Evolutionary conservation across 2,329 filamentous ascomycete genomes (phyloP), one percentile per base, ranked within the genome.

Genomic region (Raffaelea deltoideospora): DNA sequence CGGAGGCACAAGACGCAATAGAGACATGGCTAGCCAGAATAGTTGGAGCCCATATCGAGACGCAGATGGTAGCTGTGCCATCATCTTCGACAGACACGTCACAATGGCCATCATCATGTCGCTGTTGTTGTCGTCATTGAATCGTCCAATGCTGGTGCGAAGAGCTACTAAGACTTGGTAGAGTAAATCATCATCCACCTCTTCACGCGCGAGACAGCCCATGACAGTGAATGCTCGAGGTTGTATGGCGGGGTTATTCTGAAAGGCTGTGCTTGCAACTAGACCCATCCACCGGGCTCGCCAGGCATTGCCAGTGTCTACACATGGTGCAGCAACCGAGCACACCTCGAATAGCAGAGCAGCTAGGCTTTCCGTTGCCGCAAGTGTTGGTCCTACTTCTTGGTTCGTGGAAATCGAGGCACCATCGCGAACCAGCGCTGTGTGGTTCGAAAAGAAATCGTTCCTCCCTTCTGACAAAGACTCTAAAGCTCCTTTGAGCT

Each of bases 251-350:
- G 76, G 76, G 48, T 81, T 81, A 49, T 76, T 79, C 49, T 81
- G 76, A 50, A 81, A 81, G 0, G 76, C 76, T 10, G 76, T 81
- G 49, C 76, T 81, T 14, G 76, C 75, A 28, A 81, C 75, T 18
- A 81, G 58, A 47, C 75, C 79, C 76, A 81, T 80, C 76, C 76
- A 81, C 17, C 76, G 67, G 17, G 76, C 76, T 20, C 76, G 68
- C 76, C 76, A 81, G 14, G 71, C 67, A 47, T 81, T 81, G 18
- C 74, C 69, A 47, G 76, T 61, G 45, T 80, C 74, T 9, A 72
- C 56, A 1, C 74, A 74, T 10, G 75, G 71, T 11, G 76, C 76
- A 3, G 76, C 75, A 14, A 76, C 59, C 2, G 65, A 61, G 43
- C 72, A 79, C 13, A 77, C 64, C 40, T 81, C 76, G 35, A 77